A percentile compares a stretch with the other conserved stretches of the same genome.
phyloP scores from a whole-genome alignment of 352 stramenopile genomes.

The Globisporangium abappressorium region DNA sequence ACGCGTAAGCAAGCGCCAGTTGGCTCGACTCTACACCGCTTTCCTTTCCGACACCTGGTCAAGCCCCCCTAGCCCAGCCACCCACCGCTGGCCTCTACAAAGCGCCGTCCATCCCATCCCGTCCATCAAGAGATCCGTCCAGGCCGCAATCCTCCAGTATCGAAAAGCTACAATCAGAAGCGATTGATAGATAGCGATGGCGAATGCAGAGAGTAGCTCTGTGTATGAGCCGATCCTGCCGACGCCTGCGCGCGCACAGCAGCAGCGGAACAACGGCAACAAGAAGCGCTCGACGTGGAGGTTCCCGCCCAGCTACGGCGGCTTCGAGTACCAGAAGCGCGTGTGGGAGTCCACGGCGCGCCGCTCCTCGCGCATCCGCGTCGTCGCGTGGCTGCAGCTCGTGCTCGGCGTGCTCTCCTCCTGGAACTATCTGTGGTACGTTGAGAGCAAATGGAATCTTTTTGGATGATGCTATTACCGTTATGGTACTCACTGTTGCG shows the following conservation, averaged over 20 bases:
- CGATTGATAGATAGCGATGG: background rate
- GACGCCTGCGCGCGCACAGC: constrained; percentile 1
- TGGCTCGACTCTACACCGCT: constrained; percentile 8
- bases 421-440: constrained; percentile 72
- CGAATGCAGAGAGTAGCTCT: constrained; percentile 1
- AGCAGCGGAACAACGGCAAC: background rate
- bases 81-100: background rate
- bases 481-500: background rate
- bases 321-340: constrained; percentile 80
- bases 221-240: constrained; percentile 15
- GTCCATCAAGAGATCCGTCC: background rate
- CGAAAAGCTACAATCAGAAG: background rate
- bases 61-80: background rate
- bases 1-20: background rate
- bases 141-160: background rate
- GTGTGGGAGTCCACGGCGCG: constrained; percentile 59
- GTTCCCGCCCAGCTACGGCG: constrained; percentile 37
- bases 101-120: background rate
- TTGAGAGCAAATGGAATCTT: background rate
- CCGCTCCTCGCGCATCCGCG: constrained; percentile 62
- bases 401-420: constrained; percentile 51
- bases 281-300: background rate
- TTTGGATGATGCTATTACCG: background rate
- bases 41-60: constrained; percentile 10
- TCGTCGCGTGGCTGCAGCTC: constrained; percentile 60